Evolutionary conservation across 2,329 filamentous ascomycete genomes (phyloP).

Genomic region (Dactylellina sp.): DNA sequence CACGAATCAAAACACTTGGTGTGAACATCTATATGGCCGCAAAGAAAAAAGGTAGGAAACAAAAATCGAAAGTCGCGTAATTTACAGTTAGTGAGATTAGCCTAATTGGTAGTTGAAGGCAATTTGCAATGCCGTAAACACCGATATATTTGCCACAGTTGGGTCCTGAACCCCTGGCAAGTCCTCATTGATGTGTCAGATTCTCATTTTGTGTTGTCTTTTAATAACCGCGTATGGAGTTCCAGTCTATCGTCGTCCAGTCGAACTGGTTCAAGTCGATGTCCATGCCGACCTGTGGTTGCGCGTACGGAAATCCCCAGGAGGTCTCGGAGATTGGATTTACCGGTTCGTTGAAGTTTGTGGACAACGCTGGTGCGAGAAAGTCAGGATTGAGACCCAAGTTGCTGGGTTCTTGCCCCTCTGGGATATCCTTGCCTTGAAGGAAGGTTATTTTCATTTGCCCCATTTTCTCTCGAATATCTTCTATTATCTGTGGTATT

Average conservation of each 20-base stretch:
- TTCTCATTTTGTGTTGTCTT: not conserved
- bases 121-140: too few species aligned
- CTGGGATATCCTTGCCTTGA: not conserved
- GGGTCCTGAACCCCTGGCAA: too few species aligned
- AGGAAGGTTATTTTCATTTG: not conserved
- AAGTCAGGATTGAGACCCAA: constrained; percentile 57
- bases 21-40: too few species aligned
- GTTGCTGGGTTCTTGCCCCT: constrained; percentile 36
- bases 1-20: too few species aligned
- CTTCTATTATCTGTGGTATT: constrained; percentile 3
- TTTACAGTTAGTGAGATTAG: too few species aligned
- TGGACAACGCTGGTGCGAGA: constrained; percentile 59
- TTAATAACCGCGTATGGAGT: constrained; percentile 26
- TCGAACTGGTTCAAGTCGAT: constrained; percentile 60
- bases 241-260: constrained; percentile 61
- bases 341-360: constrained; percentile 40
- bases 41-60: too few species aligned
- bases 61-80: too few species aligned
- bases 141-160: too few species aligned
- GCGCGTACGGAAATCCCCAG: constrained; percentile 46
- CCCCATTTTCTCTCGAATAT: constrained; percentile 18
- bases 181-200: not conserved
- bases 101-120: too few species aligned
- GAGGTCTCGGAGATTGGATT: constrained; percentile 9
- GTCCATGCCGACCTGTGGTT: constrained; percentile 54